Base-by-base conservation (phyloP, 129 eudicot genomes). In the Sambucus nigra region DNA sequence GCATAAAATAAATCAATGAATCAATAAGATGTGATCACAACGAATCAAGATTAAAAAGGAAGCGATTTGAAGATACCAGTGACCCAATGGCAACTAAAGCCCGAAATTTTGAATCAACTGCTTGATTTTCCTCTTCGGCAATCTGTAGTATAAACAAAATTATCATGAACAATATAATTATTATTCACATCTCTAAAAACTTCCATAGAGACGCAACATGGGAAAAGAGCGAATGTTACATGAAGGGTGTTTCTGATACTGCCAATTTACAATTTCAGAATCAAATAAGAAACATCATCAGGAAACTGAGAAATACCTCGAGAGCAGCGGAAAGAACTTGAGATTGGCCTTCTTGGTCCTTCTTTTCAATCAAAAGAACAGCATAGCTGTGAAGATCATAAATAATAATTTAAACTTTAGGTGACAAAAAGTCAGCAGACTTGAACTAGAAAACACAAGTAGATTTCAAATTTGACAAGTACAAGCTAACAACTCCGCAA, bases 21-120 rank as follows among this genome's bases (percentile, higher is more conserved):
- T 35, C n/a, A n/a, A 35, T 7, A 35, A 35, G 42, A 35, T 35
- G 12, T 11, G 17, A 40, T 6, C 20, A 2, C 19, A 17, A 61
- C 18, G 23, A 22, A 1, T n/a, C 25, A 9, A 50, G 27, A 53
- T 41, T 16, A 42, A 14, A 48, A 26, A n/a, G 25, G 2, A 41
- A 47, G 25, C 2, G 51, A 53, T 17, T 41, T 41, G 69, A 69
- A 67, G 69, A 39, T 76, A 91, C 99, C 91, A 91, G 57, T 16
- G 99, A 91, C 54, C 99, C 99, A 67, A 91, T 86, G 60, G 99
- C 87, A 59, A 91, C 95, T 52, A 91, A 55, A 66, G 94, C 95
- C 35, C 95, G 82, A 55, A 73, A 91, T 39, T 76, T 82, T 7
- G 99, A 70, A 65, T 91, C 99, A 67, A 61, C 63, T 74, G 75